Percentiles rank a stretch among this genome's conserved stretches.
Conservation (phyloP, 2,329 filamentous ascomycete species). For the Diaporthe citrichinensis region DNA sequence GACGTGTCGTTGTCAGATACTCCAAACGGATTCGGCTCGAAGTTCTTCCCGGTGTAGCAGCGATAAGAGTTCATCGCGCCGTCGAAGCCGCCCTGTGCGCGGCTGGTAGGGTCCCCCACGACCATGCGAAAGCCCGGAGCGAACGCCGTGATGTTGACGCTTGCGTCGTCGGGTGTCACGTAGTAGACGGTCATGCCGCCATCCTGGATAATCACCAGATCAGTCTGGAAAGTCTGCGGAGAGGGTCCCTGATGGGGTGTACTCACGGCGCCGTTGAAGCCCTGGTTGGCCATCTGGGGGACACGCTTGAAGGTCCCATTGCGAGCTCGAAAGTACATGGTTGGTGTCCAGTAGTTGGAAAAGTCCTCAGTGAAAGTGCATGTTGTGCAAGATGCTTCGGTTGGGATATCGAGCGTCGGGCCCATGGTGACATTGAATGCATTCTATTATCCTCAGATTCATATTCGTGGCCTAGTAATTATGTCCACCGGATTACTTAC, state of each 20-base stretch:
- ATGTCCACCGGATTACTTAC: not conserved
- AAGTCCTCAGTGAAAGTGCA: constrained; percentile 37
- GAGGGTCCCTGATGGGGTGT: fast-evolving
- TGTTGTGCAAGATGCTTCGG: constrained; percentile 51
- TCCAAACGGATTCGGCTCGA: constrained; percentile 33
- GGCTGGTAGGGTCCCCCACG: constrained; percentile 53
- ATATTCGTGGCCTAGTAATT: too few relatives aligned
- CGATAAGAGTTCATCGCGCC: constrained; percentile 52
- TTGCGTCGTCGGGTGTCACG: constrained; percentile 21
- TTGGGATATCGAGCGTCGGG: constrained; percentile 27
- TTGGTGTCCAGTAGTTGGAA: constrained; percentile 38
- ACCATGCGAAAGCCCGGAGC: constrained; percentile 59
- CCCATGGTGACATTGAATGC: constrained; percentile 58
- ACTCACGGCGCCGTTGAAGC: constrained; percentile 61
- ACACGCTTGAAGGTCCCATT: constrained; percentile 38
- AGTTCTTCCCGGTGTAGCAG: constrained; percentile 54
- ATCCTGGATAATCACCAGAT: constrained; percentile 6
- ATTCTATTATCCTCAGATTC: constrained; percentile 42
- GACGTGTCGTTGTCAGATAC: constrained; percentile 55
- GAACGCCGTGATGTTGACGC: constrained; percentile 52
- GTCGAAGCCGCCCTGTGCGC: constrained; percentile 46
- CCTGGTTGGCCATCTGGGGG: constrained; percentile 35
- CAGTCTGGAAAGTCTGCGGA: not conserved
- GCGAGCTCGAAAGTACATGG: constrained; percentile 32
- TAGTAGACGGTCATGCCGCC: constrained; percentile 59